Evolutionary conservation across 129 eudicot genomes (phyloP), one percentile per base, ranked within the genome.

Genomic region (Flaveria bidentis): DNA sequence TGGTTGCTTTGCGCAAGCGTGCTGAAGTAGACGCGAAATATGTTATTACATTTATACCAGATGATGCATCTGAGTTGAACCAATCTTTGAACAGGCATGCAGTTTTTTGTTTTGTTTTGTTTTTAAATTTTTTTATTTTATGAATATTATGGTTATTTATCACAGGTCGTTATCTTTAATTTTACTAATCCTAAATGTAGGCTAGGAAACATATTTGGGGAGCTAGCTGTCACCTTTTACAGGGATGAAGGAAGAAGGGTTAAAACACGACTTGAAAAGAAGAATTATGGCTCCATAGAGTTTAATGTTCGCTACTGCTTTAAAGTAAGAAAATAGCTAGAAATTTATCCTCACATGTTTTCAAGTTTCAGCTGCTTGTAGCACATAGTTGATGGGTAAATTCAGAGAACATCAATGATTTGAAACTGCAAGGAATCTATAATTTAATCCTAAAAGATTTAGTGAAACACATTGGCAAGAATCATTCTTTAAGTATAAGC

Each of bases 171-270:
- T 76, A 67, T 73, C 18, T 73, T 67, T 78, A 77, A 20, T 47
- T 67, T 12, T 22, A 45, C 36, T 45, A 42, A 45, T 44, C 15
- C 15, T 28, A 75, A 22, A 28, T 85, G 85, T 85, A 94, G 98
- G 91, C 86, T 94, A 23, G 92, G 82, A 62, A 85, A 53, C 79
- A 72, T 81, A 72, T 88, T 88, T 44, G 83, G 93, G 20, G 98
- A 94, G 72, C 84, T 95, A 69, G 90, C 93, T 70, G 85, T 77
- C 73, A 67, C 80, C 22, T 95, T 86, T 84, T 95, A 95, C 75
- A 83, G 91, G 72, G 99, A 95, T 72, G 99, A 95, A 87, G 96
- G 99, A 62, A 85, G 92, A 70, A 85, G 92, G 82, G 79, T 95
- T 57, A 95, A 85, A 85, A 51, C 86, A 55, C 97, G 99, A 10